A percentile compares a stretch with the other conserved stretches of the same genome.
Conservation (phyloP, 164 flowering plant genomes). For the Vitis rotundifolia region DNA sequence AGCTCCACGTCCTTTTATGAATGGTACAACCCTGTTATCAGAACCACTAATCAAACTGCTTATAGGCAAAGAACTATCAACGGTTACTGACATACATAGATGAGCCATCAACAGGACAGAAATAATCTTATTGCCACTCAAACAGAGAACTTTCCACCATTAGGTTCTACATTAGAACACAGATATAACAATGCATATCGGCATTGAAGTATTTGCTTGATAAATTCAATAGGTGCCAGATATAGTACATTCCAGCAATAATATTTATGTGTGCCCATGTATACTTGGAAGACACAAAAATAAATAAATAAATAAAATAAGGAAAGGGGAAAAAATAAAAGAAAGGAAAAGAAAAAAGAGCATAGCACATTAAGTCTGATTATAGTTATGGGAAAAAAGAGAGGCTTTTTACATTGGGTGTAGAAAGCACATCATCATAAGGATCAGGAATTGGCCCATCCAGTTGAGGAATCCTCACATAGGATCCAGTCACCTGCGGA, state of each 20-base stretch:
- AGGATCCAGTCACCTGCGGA: conserved; percentile 13
- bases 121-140: too few species aligned
- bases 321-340: background rate
- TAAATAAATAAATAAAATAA: background rate
- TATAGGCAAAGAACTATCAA: too few species aligned
- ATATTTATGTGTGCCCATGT: too few species aligned
- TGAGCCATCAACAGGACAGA: too few species aligned
- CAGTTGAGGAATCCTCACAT: conserved; percentile 64
- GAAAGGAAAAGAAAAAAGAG: background rate
- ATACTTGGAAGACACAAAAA: background rate
- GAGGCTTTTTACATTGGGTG: conserved; percentile 49
- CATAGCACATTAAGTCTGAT: background rate
- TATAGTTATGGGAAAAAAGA: background rate
- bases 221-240: too few species aligned
- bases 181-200: too few species aligned
- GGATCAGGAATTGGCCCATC: conserved; percentile 86
- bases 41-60: background rate
- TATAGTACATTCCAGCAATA: background rate
- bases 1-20: background rate
- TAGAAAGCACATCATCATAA: conserved; percentile 70
- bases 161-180: too few species aligned
- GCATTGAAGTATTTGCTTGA: too few species aligned
- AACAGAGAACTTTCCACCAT: too few species aligned
- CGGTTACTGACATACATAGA: too few species aligned
- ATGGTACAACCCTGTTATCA: background rate